Conservation (phyloP, 1,284 basidiomycete species). For the Phenoliferia sp. region DNA sequence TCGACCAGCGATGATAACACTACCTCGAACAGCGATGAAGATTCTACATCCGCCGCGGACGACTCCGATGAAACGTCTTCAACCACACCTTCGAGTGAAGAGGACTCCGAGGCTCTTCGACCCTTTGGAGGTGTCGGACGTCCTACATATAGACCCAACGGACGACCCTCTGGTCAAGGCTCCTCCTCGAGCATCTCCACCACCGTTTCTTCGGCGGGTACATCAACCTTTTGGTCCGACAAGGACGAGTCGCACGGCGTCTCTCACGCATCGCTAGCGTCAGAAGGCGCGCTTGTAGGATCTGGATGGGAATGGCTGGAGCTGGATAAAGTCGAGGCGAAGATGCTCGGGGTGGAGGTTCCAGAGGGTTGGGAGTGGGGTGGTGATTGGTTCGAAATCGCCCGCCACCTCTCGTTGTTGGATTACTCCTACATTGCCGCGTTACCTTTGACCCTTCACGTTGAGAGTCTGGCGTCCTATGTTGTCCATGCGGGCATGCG, state of each 20-base stretch:
- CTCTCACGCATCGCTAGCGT: background rate
- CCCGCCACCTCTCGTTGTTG: slow-evolving; percentile 55
- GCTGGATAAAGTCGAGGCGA: slow-evolving; percentile 7
- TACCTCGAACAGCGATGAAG: too few relatives aligned
- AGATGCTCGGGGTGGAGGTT: slow-evolving; percentile 24
- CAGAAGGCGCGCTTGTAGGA: slow-evolving; percentile 18
- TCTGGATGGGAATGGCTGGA: slow-evolving; percentile 21
- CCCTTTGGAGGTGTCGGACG: too few relatives aligned
- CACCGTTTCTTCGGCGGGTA: background rate
- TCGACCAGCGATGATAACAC: too few relatives aligned
- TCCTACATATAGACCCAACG: too few relatives aligned
- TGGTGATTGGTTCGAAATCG: slow-evolving; percentile 68
- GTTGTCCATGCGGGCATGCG: slow-evolving; percentile 74
- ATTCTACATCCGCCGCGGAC: too few relatives aligned
- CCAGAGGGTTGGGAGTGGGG: slow-evolving; percentile 62
- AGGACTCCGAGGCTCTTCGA: too few relatives aligned
- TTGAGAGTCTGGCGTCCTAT: slow-evolving; percentile 69
- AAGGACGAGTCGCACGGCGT: background rate
- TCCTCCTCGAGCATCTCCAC: background rate
- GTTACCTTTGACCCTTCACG: slow-evolving; percentile 66
- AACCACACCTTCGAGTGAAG: too few relatives aligned
- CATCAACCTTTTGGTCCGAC: background rate
- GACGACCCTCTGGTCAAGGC: too few relatives aligned
- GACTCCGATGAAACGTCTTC: too few relatives aligned
- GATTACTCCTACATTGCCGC: slow-evolving; percentile 64